Evolutionary conservation across 805 yeast genomes (phyloP), one percentile per base, ranked within the genome.

Genomic region (Brettanomyces naardenensis): DNA sequence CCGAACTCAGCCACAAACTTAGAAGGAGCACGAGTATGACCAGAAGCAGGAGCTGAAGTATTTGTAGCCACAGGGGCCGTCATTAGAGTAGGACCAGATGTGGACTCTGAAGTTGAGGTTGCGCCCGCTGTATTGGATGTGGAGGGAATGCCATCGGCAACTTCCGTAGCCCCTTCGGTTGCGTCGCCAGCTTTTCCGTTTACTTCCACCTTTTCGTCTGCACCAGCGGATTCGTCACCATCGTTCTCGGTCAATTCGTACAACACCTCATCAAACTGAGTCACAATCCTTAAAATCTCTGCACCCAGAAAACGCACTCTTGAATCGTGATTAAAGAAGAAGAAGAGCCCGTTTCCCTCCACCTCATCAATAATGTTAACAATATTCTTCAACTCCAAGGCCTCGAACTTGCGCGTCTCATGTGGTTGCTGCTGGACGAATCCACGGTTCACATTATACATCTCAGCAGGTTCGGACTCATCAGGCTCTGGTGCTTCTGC

Each of bases 321-420:
- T 31, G 81, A 69, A 53, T 88, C 95, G 47, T 88, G 94, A 1
- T 95, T 85, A 50, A 95, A 85, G 18, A 92, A 64, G 52, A 94
- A 90, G 51, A 86, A 92, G 22, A 92, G 61, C 0, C 96, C 99
- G 53, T 89, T 86, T 1, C 98, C 97, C 59, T 92, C 98, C 7
- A 90, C 85, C 44, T 90, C 97, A 58, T 92, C 97, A 33, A 92
- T 80, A 1, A 84, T 81, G 0, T 95, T 82, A 44, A 86, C 78
- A 14, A 87, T 77, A 33, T 77, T 78, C 47, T 84, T 85, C 71
- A 86, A 68, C 52, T 84, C 90, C 27, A 84, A 57, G 40, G 78
- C 84, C 44, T 82, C 88, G 37, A 66, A 67, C 3, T 65, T 68
- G 11, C 63, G 63, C 26, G 64, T 58, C 43, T 67, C 66, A 35